A percentile compares a stretch with the other conserved stretches of the same genome.
Conservation (phyloP, 768 basidiomycete species). For the Hericium rajendrae region DNA sequence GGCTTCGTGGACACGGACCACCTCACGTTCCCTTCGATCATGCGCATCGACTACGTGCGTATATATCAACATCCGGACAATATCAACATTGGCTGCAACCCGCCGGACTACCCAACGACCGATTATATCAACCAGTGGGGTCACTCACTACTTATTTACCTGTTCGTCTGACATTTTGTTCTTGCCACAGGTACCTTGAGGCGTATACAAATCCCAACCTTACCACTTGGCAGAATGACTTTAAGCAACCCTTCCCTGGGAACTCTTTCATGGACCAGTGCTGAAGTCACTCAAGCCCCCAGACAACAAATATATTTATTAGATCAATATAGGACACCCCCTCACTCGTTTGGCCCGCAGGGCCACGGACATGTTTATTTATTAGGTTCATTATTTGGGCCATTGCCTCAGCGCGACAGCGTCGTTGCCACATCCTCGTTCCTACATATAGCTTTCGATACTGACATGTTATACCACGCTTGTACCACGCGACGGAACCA, state of each 20-base stretch:
- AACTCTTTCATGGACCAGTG: constrained; percentile 36
- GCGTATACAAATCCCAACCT: constrained; percentile 64
- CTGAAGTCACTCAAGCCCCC: no score
- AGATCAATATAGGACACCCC: no score
- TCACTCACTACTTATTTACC: no score
- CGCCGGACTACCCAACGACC: constrained; percentile 60
- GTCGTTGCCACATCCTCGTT: no score
- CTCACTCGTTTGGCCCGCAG: no score
- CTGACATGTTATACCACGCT: no score
- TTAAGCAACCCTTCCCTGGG: constrained; percentile 38
- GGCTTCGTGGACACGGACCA: constrained; percentile 45
- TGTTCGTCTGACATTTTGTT: not conserved
- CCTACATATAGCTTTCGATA: no score
- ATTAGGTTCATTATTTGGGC: no score
- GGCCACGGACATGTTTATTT: no score
- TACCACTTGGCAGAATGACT: constrained; percentile 39
- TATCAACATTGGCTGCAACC: constrained; percentile 59
- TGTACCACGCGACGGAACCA: no score
- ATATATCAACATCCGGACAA: constrained; percentile 51
- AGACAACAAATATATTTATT: no score
- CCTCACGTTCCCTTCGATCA: constrained; percentile 41
- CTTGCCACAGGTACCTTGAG: constrained; percentile 39
- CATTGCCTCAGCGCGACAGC: no score
- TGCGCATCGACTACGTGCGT: constrained; percentile 77
- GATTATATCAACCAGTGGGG: constrained; percentile 66